Base-by-base conservation (phyloP, 2,329 filamentous ascomycete species). In the Fusarium sp. region DNA sequence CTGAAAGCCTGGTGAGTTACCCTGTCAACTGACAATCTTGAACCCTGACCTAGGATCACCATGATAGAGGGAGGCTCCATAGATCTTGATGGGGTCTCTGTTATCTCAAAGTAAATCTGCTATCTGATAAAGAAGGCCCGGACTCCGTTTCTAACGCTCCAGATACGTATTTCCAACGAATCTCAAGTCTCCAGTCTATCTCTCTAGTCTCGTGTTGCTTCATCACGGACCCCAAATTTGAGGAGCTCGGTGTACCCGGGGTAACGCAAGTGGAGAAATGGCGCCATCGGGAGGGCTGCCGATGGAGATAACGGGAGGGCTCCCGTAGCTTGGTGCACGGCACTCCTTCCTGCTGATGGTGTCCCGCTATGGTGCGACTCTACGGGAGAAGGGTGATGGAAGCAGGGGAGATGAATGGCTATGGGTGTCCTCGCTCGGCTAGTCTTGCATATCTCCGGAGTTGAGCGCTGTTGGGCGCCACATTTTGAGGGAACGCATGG, bases 321-420 rank as follows among this genome's bases (percentile, higher is more conserved):
- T 54, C 16, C 50, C 50, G 50, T 54, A 54, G 50, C 13, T 16
- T n/a, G 50, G 50, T 54, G 50, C 50, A 54, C 16, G 18, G 31
- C 50, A 34, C 50, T 34, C 31, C 18, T 54, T 36, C n/a, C 13
- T 36, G 31, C 16, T 33, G 50, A 36, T 36, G 14, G 31, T 20
- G 50, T 25, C 50, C n/a, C 34, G 10, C 13, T n/a, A 25, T 54
- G 50, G 33, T 34, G 50, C 29, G 31, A 34, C 29, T 34, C 27
- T 54, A 7, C 27, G 16, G 31, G 50, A 33, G 29, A 34, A 54
- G 50, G 50, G 18, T 10, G 11, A 34, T 54, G 14, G 49, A 54
- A 54, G 31, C 50, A 54, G 18, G 50, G 50, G 33, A 34, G 16
- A n/a, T 54, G 13, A 54, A 54, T 54, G 50, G 50, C 50, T 23